These are phyloP conservation scores for Eucalyptus polyanthemos DNA, from an alignment of 345 rosid species.

Conservation along the genomic window DNA sequence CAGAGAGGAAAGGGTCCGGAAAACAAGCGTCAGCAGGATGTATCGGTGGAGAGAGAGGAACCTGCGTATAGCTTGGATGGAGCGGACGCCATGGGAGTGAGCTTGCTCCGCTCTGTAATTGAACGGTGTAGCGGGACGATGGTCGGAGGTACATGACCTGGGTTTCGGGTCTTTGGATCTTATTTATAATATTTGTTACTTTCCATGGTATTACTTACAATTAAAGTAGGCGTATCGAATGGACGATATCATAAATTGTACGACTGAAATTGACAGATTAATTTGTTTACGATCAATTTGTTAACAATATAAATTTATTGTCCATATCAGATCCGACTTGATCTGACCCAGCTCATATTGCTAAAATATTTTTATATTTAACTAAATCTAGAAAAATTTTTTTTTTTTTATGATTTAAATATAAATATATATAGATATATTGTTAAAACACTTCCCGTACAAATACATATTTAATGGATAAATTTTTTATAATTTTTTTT, in stretches of 20 bases:
- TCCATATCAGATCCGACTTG: fast-evolving
- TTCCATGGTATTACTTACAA: background rate
- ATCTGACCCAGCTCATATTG: fast-evolving
- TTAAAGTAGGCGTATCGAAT: too few species aligned
- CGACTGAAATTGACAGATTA: fast-evolving
- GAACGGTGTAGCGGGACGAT: background rate
- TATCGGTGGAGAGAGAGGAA: background rate
- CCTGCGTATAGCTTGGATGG: slow-evolving; percentile 71
- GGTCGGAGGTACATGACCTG: background rate
- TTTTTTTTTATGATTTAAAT: too few species aligned
- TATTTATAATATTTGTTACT: background rate
- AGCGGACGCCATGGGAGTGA: slow-evolving; percentile 41
- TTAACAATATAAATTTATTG: too few species aligned
- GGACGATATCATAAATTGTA: fast-evolving
- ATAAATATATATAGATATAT: too few species aligned
- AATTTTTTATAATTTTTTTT: too few species aligned
- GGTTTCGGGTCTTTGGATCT: background rate
- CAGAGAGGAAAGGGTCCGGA: background rate
- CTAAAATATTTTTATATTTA: too few species aligned
- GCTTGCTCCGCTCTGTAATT: background rate
- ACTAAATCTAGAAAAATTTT: too few species aligned
- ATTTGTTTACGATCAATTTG: fast-evolving
- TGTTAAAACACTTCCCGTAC: too few species aligned
- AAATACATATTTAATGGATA: too few species aligned
- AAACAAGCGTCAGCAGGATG: background rate